Percentiles rank a stretch among this genome's conserved stretches.
These are phyloP conservation scores for Penicillium robsamsonii DNA, from an alignment of 495 filamentous ascomycete species.

Conservation along the genomic window DNA sequence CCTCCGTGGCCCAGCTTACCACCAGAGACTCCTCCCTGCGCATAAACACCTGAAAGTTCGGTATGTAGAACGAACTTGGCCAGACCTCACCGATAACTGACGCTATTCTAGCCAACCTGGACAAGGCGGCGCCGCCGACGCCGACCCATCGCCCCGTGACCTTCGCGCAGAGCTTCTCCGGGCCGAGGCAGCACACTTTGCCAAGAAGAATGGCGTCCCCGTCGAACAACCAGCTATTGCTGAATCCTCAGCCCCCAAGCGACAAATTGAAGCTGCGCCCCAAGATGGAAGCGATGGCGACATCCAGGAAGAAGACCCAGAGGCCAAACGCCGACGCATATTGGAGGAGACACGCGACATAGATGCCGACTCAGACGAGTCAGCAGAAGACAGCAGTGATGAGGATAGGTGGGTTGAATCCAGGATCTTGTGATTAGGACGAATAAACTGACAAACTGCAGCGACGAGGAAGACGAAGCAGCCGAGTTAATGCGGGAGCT, in stretches of 20 bases:
- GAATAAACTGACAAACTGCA: conserved; percentile 25
- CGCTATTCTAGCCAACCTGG: conserved; percentile 63
- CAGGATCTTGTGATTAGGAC: background rate
- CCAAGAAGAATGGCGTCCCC: conserved; percentile 69
- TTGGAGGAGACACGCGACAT: conserved; percentile 86
- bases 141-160: conserved; percentile 60
- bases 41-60: conserved; percentile 87
- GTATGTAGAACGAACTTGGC: conserved; percentile 34
- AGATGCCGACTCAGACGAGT: conserved; percentile 81
- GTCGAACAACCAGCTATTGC: conserved; percentile 38
- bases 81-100: conserved; percentile 16
- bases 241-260: conserved; percentile 53
- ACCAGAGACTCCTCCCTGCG: conserved; percentile 91
- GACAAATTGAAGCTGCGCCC: conserved; percentile 57
- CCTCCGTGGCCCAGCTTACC: conserved; percentile 89
- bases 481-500: conserved; percentile 88
- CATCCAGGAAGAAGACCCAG: conserved; percentile 58
- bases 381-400: conserved; percentile 67
- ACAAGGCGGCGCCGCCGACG: conserved; percentile 82
- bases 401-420: conserved; percentile 55
- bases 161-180: conserved; percentile 85
- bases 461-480: conserved; percentile 82
- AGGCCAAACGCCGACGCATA: conserved; percentile 81
- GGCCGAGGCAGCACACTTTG: conserved; percentile 84
- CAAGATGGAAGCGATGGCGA: conserved; percentile 29